These are phyloP conservation scores for Cercospora beticola DNA, from an alignment of 2,329 filamentous ascomycete genomes.

Conservation along the genomic window DNA sequence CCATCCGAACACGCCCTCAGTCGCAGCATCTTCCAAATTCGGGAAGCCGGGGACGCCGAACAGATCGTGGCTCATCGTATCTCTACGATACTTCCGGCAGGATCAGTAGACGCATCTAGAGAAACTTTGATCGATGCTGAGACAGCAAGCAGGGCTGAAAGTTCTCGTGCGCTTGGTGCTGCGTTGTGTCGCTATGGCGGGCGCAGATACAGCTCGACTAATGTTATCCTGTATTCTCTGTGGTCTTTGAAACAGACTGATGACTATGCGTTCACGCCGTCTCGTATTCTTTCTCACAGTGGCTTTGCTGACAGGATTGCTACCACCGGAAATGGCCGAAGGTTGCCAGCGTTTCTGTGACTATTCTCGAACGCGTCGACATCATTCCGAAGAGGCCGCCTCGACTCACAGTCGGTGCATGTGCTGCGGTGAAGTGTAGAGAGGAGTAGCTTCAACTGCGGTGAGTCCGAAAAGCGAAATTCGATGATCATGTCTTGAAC, in stretches of 20 bases:
- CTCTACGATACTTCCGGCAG: background rate
- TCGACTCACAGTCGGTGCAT: background rate
- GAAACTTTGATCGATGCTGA: background rate
- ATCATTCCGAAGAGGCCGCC: background rate
- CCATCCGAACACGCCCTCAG: background rate
- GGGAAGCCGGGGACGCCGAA: background rate
- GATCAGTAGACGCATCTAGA: background rate
- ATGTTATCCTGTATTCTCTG: background rate
- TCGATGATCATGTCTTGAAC: conserved; percentile 1
- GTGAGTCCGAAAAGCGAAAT: background rate
- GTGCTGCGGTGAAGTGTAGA: background rate
- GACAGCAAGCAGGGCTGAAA: background rate
- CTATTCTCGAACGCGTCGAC: background rate
- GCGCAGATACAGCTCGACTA: background rate
- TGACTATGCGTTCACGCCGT: background rate
- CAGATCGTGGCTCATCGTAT: background rate
- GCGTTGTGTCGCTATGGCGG: background rate
- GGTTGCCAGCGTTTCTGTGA: background rate
- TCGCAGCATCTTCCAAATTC: background rate
- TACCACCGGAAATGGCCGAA: background rate
- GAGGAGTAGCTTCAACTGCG: background rate
- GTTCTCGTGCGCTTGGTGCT: background rate
- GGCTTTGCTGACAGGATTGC: conserved; percentile 5
- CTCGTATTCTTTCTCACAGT: background rate
- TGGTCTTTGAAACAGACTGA: background rate